A percentile compares a stretch with the other conserved stretches of the same genome.
phyloP scores from a whole-genome alignment of 2,329 filamentous ascomycete species.

The Amesomyces nigricolor region DNA sequence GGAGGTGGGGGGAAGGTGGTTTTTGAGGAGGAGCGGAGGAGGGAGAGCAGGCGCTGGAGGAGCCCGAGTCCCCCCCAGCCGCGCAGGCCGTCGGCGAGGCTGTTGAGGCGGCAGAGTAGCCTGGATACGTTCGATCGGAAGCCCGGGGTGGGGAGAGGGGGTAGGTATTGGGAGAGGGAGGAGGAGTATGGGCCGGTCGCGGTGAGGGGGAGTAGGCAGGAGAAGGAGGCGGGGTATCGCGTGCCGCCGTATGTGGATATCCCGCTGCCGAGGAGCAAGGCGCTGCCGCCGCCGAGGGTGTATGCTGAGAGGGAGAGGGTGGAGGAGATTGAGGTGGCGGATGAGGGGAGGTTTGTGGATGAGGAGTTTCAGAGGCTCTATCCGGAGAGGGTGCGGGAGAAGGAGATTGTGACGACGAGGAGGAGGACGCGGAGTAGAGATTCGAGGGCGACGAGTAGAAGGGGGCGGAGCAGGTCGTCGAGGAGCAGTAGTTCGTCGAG shows the following conservation, averaged over 20 bases:
- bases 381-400: slow-evolving; percentile 53
- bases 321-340: slow-evolving; percentile 63
- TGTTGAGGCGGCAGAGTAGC: slow-evolving; percentile 78
- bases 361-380: slow-evolving; percentile 60
- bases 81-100: slow-evolving; percentile 31
- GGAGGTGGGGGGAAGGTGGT: slow-evolving; percentile 47
- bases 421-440: slow-evolving; percentile 39
- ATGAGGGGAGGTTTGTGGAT: slow-evolving; percentile 63
- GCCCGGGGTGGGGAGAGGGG: slow-evolving; percentile 38
- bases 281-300: slow-evolving; percentile 53
- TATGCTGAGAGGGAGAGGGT: slow-evolving; percentile 52
- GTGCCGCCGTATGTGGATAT: slow-evolving; percentile 54
- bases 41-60: too few species aligned
- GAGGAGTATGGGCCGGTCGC: slow-evolving; percentile 58
- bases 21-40: slow-evolving; percentile 46
- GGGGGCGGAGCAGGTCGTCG: slow-evolving; percentile 39
- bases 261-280: slow-evolving; percentile 60
- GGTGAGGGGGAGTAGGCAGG: slow-evolving; percentile 34
- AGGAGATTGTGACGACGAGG: slow-evolving; percentile 49
- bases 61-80: too few species aligned
- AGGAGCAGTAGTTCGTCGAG: slow-evolving; percentile 41
- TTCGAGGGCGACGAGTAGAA: slow-evolving; percentile 30
- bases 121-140: slow-evolving; percentile 84
- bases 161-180: slow-evolving; percentile 42
- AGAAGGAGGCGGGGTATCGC: slow-evolving; percentile 41